phyloP scores from a whole-genome alignment of 1,284 basidiomycete genomes.

The Microbotryomycetes sp. region DNA sequence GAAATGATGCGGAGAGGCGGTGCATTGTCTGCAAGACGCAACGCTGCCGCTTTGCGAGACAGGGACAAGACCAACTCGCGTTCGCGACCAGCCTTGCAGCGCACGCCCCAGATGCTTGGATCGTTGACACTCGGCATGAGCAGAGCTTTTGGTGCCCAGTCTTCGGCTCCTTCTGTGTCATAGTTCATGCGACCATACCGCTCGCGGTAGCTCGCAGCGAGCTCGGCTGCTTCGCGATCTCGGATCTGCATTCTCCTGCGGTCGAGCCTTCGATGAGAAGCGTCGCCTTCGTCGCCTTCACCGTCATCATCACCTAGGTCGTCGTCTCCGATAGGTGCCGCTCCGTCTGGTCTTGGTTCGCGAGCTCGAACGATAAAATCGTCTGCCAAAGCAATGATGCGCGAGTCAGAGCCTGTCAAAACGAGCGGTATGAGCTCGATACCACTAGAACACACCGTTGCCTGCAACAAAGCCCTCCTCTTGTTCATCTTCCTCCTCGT shows the following conservation, averaged over 20 bases:
- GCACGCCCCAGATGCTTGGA: slow-evolving; percentile 90
- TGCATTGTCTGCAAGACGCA: slow-evolving; percentile 58
- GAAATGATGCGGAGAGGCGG: slow-evolving; percentile 78
- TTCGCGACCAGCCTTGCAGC: slow-evolving; percentile 88
- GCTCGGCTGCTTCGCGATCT: slow-evolving; percentile 76
- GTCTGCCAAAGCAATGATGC: slow-evolving; percentile 33
- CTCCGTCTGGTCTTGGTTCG: slow-evolving; percentile 19
- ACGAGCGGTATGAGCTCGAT: slow-evolving; percentile 1
- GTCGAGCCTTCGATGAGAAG: slow-evolving; percentile 69
- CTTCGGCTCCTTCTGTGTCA: slow-evolving; percentile 53
- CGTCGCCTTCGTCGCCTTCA: slow-evolving; percentile 52
- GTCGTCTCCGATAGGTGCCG: slow-evolving; percentile 50
- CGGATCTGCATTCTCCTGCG: slow-evolving; percentile 67
- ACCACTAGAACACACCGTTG: slow-evolving; percentile 12
- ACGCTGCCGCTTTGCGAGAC: slow-evolving; percentile 81
- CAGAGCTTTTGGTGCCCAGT: slow-evolving; percentile 88
- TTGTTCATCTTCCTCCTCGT: slow-evolving; percentile 58
- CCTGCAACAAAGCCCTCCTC: slow-evolving; percentile 40
- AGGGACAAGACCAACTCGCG: slow-evolving; percentile 88
- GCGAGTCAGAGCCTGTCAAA: slow-evolving; percentile 13
- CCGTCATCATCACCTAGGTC: slow-evolving; percentile 55
- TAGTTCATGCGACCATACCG: slow-evolving; percentile 61
- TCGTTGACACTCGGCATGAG: slow-evolving; percentile 96
- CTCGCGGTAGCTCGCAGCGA: slow-evolving; percentile 76
- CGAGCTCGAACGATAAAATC: slow-evolving; percentile 61